phyloP scores from a whole-genome alignment of 441 rosid species.

The Viola pubescens region DNA sequence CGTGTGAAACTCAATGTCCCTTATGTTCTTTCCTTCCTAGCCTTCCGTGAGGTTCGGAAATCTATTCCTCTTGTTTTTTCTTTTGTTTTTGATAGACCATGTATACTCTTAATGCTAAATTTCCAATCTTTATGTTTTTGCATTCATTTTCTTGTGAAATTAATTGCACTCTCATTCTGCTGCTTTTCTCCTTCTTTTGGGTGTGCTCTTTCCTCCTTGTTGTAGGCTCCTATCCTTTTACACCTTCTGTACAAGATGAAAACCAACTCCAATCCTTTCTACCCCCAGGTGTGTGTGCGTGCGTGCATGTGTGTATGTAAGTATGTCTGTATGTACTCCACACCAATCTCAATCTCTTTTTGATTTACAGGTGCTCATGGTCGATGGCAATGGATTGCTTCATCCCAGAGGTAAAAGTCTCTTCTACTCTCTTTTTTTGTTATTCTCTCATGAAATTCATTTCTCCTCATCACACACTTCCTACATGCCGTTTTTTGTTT shows the following conservation, averaged over 20 bases:
- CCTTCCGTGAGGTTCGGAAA: constrained; percentile 64
- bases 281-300: constrained; percentile 54
- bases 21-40: constrained; percentile 78
- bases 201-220: too few species aligned
- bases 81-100: not conserved
- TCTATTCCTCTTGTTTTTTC: not conserved
- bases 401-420: constrained; percentile 71
- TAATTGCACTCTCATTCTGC: too few species aligned
- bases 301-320: not conserved
- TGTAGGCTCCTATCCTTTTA: constrained; percentile 59
- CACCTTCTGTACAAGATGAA: constrained; percentile 62
- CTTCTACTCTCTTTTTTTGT: not conserved
- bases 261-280: constrained; percentile 36
- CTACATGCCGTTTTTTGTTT: constrained; percentile 8
- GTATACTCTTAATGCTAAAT: too few species aligned
- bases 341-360: not conserved
- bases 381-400: constrained; percentile 90
- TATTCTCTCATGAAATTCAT: not conserved
- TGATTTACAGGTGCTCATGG: constrained; percentile 52
- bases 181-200: too few species aligned
- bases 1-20: constrained; percentile 46
- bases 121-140: too few species aligned
- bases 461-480: too few species aligned
- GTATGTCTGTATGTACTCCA: not conserved
- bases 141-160: too few species aligned